Percentiles rank a stretch among this genome's conserved stretches.
phyloP scores from a whole-genome alignment of 2,329 filamentous ascomycete species.

The Aspergillus clavatus region DNA sequence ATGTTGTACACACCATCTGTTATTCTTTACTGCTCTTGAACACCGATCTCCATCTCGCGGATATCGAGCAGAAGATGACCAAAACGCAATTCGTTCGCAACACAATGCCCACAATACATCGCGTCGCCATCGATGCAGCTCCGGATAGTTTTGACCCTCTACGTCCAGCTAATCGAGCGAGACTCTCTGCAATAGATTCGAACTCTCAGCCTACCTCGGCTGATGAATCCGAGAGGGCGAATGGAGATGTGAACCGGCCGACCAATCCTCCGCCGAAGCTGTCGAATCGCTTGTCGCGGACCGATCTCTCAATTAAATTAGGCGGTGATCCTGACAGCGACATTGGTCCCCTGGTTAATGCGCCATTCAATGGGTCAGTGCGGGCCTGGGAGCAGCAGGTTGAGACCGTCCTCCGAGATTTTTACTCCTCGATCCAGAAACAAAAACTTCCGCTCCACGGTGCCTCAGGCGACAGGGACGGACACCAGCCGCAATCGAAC shows the following conservation, averaged over 20 bases:
- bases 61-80: constrained; percentile 97
- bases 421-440: constrained; percentile 83
- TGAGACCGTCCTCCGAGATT: constrained; percentile 85
- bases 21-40: constrained; percentile 95
- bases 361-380: constrained; percentile 67
- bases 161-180: constrained; percentile 29
- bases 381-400: constrained; percentile 84
- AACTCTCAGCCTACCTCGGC: constrained; percentile 7
- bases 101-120: constrained; percentile 81
- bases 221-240: constrained; percentile 16
- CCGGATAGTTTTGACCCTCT: constrained; percentile 61
- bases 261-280: constrained; percentile 17
- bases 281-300: constrained; percentile 23
- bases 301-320: constrained; percentile 22
- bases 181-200: constrained; percentile 41
- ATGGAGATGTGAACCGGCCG: constrained; percentile 16
- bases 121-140: constrained; percentile 67
- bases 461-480: constrained; percentile 47
- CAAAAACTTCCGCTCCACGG: constrained; percentile 84
- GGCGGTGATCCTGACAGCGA: constrained; percentile 29
- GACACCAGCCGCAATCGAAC: constrained; percentile 43
- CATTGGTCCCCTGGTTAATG: constrained; percentile 68
- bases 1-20: constrained; percentile 94
- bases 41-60: constrained; percentile 89
- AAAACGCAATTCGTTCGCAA: constrained; percentile 92